Conservation (phyloP, 2,329 filamentous ascomycete species). For the Chalara sp. region DNA sequence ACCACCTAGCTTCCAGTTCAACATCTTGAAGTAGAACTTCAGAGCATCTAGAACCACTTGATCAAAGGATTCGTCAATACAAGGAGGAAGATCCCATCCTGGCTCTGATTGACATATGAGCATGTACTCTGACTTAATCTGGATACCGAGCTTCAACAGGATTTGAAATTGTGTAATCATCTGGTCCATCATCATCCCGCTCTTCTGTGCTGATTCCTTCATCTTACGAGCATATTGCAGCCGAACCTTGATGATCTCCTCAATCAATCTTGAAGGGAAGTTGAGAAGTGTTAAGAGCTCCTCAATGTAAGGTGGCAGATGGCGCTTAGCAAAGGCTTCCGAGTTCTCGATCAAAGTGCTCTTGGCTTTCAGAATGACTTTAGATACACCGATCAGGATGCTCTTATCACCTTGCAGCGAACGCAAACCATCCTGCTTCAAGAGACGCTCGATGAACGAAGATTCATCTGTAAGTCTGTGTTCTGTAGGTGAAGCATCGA, state of each 20-base stretch:
- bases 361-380: conserved; percentile 90
- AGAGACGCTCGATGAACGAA: conserved; percentile 85
- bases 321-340: conserved; percentile 75
- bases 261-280: conserved; percentile 90
- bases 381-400: conserved; percentile 77
- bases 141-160: conserved; percentile 80
- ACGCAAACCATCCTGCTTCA: conserved; percentile 93
- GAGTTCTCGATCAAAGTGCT: conserved; percentile 83
- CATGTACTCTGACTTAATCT: conserved; percentile 85
- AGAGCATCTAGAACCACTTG: conserved; percentile 84
- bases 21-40: conserved; percentile 97
- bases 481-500: conserved; percentile 54
- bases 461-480: conserved; percentile 80
- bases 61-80: conserved; percentile 95
- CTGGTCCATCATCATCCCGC: conserved; percentile 89
- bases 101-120: conserved; percentile 78
- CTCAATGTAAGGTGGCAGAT: conserved; percentile 93
- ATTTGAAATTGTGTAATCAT: conserved; percentile 98
- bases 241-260: conserved; percentile 91
- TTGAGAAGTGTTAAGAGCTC: conserved; percentile 94
- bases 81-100: conserved; percentile 92
- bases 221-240: conserved; percentile 89
- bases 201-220: conserved; percentile 90
- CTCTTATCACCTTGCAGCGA: conserved; percentile 83
- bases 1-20: conserved; percentile 94